Conservation (phyloP, 2,329 filamentous ascomycete genomes). For the Lachnellula arida region DNA sequence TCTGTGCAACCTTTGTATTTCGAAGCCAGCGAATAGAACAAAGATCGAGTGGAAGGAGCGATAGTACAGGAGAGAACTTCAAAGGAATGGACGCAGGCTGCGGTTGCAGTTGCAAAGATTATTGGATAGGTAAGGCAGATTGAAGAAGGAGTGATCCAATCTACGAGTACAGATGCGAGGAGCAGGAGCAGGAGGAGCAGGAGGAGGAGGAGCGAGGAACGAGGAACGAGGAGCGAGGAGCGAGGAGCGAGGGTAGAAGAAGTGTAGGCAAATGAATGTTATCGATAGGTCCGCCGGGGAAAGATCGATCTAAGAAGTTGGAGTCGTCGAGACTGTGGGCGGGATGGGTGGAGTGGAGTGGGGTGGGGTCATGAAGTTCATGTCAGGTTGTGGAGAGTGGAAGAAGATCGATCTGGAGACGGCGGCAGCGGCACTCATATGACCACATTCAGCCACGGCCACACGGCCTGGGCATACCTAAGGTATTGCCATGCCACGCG, state of each 20-base stretch:
- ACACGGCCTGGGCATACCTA: too few species aligned
- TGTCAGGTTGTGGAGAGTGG: background rate
- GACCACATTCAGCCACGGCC: too few species aligned
- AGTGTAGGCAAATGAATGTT: background rate
- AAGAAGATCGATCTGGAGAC: background rate
- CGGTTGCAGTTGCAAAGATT: background rate
- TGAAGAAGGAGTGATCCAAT: constrained; percentile 8
- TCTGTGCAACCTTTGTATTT: background rate
- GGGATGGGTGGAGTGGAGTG: background rate
- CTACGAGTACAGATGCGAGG: background rate
- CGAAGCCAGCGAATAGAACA: constrained; percentile 1
- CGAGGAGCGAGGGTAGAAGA: background rate
- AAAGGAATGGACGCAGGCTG: constrained; percentile 7
- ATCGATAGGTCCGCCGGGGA: background rate
- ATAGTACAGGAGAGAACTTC: background rate
- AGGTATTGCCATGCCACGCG: too few species aligned
- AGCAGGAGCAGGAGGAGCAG: background rate
- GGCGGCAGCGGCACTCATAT: background rate
- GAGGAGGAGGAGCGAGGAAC: too few species aligned
- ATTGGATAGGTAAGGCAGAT: background rate
- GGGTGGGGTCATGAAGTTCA: background rate
- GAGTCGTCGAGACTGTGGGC: background rate
- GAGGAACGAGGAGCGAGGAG: too few species aligned
- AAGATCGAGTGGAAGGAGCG: background rate
- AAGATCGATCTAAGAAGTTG: background rate